Conservation (phyloP, 495 filamentous ascomycete genomes). For the Aspergillus biplanus region DNA sequence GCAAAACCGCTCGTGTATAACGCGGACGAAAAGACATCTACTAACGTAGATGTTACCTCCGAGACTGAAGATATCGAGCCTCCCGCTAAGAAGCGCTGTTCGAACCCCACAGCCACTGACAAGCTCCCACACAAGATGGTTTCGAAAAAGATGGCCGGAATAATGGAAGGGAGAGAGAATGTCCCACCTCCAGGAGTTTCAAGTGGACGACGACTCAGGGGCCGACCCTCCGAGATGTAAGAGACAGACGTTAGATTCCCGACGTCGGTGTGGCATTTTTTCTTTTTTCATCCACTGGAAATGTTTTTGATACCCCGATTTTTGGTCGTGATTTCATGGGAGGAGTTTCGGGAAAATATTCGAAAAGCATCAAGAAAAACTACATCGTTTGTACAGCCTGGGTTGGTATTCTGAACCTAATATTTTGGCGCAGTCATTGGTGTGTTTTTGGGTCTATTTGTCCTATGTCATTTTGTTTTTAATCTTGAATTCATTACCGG, state of each 20-base stretch:
- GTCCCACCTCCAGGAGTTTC: slow-evolving; percentile 46
- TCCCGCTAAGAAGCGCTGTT: slow-evolving; percentile 57
- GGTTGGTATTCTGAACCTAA: not conserved
- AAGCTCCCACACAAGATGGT: slow-evolving; percentile 49
- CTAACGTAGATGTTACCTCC: slow-evolving; percentile 23
- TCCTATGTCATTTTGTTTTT: not conserved
- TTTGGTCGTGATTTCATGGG: slow-evolving; percentile 5
- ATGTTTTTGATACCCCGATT: slow-evolving; percentile 20
- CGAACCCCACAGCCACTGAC: slow-evolving; percentile 39
- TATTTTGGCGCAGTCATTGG: not conserved
- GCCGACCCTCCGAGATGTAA: slow-evolving; percentile 27
- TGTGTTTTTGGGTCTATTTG: not conserved
- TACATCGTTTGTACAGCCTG: not conserved
- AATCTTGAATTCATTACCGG: not conserved
- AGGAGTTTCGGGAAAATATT: slow-evolving; percentile 13
- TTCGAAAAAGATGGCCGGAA: slow-evolving; percentile 47
- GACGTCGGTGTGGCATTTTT: slow-evolving; percentile 14
- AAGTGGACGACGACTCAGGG: slow-evolving; percentile 34
- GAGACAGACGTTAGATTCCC: not conserved
- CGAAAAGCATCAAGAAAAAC: not conserved
- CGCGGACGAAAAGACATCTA: slow-evolving; percentile 22
- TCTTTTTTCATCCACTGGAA: not conserved
- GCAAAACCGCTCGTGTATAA: slow-evolving; percentile 41
- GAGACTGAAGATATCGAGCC: slow-evolving; percentile 48
- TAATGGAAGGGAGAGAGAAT: slow-evolving; percentile 65